Conservation (phyloP, 441 rosid genomes). For the Sinapis alba region DNA sequence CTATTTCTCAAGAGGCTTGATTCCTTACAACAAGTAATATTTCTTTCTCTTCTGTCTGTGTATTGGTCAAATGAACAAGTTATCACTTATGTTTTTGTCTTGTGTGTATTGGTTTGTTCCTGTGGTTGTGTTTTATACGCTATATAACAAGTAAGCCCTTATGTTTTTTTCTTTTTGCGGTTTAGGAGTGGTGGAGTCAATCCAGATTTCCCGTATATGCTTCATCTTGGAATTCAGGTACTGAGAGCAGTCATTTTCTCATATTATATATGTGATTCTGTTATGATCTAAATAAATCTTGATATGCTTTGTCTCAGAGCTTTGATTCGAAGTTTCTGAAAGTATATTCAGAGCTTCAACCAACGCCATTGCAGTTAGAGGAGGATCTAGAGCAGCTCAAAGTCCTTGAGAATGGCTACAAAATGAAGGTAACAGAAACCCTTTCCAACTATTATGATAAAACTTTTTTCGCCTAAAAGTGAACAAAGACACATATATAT, state of each 20-base stretch:
- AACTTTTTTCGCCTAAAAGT: not conserved
- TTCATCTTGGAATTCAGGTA: constrained; percentile 98
- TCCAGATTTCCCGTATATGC: constrained; percentile 77
- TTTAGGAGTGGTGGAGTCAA: constrained; percentile 75
- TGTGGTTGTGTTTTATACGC: not conserved
- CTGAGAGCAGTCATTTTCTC: not conserved
- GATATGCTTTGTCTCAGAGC: constrained; percentile 53
- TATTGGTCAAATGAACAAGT: not conserved
- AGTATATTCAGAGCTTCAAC: constrained; percentile 77
- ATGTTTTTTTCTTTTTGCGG: not conserved
- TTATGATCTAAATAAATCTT: not conserved
- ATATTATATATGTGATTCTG: not conserved
- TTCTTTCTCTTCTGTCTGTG: not conserved
- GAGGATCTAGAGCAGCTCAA: constrained; percentile 98
- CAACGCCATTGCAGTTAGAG: constrained; percentile 87
- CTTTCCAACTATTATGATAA: not conserved
- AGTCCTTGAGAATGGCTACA: constrained; percentile 95
- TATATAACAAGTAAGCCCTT: not conserved
- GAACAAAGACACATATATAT: not conserved
- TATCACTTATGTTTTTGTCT: not conserved
- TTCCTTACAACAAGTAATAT: constrained; percentile 90
- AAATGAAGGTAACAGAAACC: constrained; percentile 72
- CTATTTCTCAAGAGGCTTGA: constrained; percentile 87
- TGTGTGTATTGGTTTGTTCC: not conserved
- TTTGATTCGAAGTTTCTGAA: constrained; percentile 84